Base-by-base conservation (phyloP, 805 yeast genomes). In the Candida tammaniensis region DNA sequence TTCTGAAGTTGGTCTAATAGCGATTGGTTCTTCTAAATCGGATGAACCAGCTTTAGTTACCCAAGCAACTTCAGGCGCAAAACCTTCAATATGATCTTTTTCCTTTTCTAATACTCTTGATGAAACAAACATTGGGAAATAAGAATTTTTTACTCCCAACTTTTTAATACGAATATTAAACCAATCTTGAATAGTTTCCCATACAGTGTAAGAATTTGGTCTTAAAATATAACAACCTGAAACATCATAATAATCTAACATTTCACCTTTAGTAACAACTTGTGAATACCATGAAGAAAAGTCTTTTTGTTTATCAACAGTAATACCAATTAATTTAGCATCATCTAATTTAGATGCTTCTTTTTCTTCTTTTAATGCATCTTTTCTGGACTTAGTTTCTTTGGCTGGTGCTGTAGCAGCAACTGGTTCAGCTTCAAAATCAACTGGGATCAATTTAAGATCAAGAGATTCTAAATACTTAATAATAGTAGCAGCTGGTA, bases 1-100 rank as follows among this genome's bases (percentile, higher is more conserved):
- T 66, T 93, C 99, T 14, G 97, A 89, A 24, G 99, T 93, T 56
- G 99, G 99, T 72, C 99, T 86, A 50, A 93, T 93, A 43, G 99
- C 99, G 54, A 93, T 87, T 52, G 96, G 98, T 70, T 93, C 98
- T 38, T 94, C 98, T 51, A 93, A 74, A 31, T 93, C 98, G 21
- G 95, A 83, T 20, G 69, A 61, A 53, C 99, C 99, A 35, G 99
- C 99, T 54, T 73, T 80, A 37, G 99, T 93, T 49, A 93, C 98
- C 99, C 99, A 93, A 17, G 99, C 99, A 37, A 93, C 99, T 67
- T 93, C 99, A 17, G 99, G 98, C 30, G 99, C 98, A 61, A 93
- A 93, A 28, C 99, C 99, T 66, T 93, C 98, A 51, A 93, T 79
- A 60, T 93, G 99, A 58, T 93, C 99, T 68, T 93, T 93, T 72